Evolutionary conservation across 345 rosid genomes (phyloP), one percentile per base, ranked within the genome.

Genomic region (Bruguiera sexangula): DNA sequence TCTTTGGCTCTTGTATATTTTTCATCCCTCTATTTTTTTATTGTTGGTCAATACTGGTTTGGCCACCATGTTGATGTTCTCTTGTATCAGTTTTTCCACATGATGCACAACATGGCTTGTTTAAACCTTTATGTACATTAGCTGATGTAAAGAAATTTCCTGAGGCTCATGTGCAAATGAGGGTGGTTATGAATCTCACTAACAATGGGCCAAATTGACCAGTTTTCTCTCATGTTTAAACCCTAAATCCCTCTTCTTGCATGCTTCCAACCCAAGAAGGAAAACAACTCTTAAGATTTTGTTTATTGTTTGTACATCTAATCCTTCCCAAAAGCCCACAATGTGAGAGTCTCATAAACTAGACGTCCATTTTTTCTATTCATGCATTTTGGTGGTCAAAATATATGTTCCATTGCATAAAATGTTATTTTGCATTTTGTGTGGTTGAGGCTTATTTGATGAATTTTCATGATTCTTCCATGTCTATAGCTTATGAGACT

Each of bases 401-500:
- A 3, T 13, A 43, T 10, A 4, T 37, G 24, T 57, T 61, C 31
- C 30, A 19, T 6, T 6, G 1, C 43, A 26, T 27, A 11, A 60
- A 24, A 36, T 16, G 3, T 24, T 63, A 0, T 54, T 57, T 18
- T 64, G 50, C 22, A 18, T 50, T 65, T 50, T 48, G 7, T 6
- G 9, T 39, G 5, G 5, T 21, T 72, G 60, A 21, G 5, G 57
- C 5, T 62, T 21, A 9, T 43, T 2, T 30, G 31, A 11, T 69
- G n/a, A 16, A 34, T 4, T 15, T 36, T 30, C 32, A 56, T 56
- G 3, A 3, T 16, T 56, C 7, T 27, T 24, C 18, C 18, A 24
- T 72, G 24, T 46, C 62, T 75, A 66, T 75, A 66, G 57, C 43
- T 69, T 59, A 22, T 16, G 32, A 21, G 20, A 72, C 56, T 16